Evolutionary conservation across 345 rosid genomes (phyloP).

Genomic region (Geranium rotundifolium): DNA sequence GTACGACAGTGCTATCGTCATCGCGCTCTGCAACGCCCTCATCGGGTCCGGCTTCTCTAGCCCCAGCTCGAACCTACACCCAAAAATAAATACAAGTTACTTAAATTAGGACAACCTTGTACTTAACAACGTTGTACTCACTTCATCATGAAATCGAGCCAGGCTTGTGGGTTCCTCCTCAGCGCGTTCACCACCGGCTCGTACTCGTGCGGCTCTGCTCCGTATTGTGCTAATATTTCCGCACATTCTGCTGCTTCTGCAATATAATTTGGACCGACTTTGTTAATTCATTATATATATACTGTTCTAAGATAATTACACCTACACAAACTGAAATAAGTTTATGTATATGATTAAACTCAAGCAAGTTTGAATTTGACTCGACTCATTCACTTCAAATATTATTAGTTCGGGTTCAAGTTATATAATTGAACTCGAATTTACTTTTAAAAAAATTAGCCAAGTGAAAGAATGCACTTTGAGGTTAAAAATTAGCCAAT

Average conservation of each 20-base stretch:
- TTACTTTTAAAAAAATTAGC: too few relatives aligned
- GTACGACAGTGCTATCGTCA: constrained; percentile 58
- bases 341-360: too few relatives aligned
- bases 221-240: constrained; percentile 69
- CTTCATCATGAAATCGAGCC: constrained; percentile 99
- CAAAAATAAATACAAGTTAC: neutral
- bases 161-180: constrained; percentile 68
- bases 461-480: too few relatives aligned
- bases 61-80: constrained; percentile 76
- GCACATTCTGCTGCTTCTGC: constrained; percentile 97
- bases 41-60: constrained; percentile 82
- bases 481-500: too few relatives aligned
- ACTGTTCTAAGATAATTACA: too few relatives aligned
- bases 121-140: constrained; percentile 7
- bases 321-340: too few relatives aligned
- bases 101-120: too few relatives aligned
- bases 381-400: too few relatives aligned
- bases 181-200: constrained; percentile 70
- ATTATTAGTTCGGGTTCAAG: too few relatives aligned
- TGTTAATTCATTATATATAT: neutral
- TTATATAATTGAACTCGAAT: too few relatives aligned
- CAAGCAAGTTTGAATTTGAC: too few relatives aligned
- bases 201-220: constrained; percentile 74
- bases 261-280: neutral
- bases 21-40: constrained; percentile 69